A percentile compares a stretch with the other conserved stretches of the same genome.
Evolutionary conservation across 169 alveolate species (phyloP).

Genomic region (Ichthyophthirius multifiliis): DNA sequence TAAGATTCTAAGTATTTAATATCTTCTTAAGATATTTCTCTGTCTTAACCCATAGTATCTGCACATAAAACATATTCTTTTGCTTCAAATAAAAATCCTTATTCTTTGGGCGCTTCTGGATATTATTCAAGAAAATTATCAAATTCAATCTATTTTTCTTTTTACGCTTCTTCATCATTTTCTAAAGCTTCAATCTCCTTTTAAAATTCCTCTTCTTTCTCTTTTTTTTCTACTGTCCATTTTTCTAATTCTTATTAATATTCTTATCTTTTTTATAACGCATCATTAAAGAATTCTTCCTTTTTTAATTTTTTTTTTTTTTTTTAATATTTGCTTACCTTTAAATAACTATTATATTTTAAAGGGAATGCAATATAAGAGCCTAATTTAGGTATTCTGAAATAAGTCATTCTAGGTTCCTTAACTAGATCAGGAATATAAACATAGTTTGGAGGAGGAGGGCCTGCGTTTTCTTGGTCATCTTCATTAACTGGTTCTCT

Average conservation of each 20-base stretch:
- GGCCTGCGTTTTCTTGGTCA: slow-evolving; percentile 49
- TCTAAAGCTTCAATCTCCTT: slow-evolving; percentile 44
- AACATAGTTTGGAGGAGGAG: slow-evolving; percentile 48
- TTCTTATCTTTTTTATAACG: slow-evolving; percentile 46
- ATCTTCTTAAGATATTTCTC: slow-evolving; percentile 61
- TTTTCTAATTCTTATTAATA: slow-evolving; percentile 37
- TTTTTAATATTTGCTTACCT: slow-evolving; percentile 48
- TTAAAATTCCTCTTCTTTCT: slow-evolving; percentile 20
- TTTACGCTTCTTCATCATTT: slow-evolving; percentile 50
- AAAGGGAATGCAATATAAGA: slow-evolving; percentile 75
- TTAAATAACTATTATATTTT: slow-evolving; percentile 62
- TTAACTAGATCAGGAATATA: slow-evolving; percentile 75
- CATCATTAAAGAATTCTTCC: slow-evolving; percentile 44
- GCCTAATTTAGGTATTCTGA: slow-evolving; percentile 78
- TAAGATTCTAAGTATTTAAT: slow-evolving; percentile 51
- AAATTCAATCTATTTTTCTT: slow-evolving; percentile 44
- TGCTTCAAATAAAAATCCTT: slow-evolving; percentile 40
- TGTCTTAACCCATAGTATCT: slow-evolving; percentile 84
- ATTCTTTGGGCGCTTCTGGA: slow-evolving; percentile 1
- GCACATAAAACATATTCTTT: slow-evolving; percentile 71
- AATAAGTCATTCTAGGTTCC: slow-evolving; percentile 72
- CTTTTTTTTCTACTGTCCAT: slow-evolving; percentile 39
- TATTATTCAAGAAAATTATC: slow-evolving; percentile 56
- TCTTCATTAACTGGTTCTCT: slow-evolving; percentile 58
- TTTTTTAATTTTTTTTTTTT: slow-evolving; percentile 42